Evolutionary conservation across 2,329 filamentous ascomycete genomes (phyloP).

Genomic region (Ophiocordyceps unilateralis): DNA sequence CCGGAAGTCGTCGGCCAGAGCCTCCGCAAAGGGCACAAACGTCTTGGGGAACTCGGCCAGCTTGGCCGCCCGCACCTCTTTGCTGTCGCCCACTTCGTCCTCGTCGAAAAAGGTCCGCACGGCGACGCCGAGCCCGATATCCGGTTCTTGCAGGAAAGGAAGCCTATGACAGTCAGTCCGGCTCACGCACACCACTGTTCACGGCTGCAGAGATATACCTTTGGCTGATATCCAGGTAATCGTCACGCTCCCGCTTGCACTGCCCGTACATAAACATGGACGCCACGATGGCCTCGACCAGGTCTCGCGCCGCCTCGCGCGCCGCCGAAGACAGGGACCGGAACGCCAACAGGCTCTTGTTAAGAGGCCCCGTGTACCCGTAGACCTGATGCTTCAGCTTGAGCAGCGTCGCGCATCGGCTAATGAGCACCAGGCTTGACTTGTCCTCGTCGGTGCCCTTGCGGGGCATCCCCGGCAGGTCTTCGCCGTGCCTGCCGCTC

Average conservation of each 20-base stretch:
- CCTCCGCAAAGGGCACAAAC: slow-evolving; percentile 40
- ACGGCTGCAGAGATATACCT: slow-evolving; percentile 21
- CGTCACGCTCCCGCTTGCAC: slow-evolving; percentile 50
- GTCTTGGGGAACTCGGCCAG: slow-evolving; percentile 31
- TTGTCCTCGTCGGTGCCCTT: slow-evolving; percentile 55
- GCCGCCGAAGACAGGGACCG: slow-evolving; percentile 69
- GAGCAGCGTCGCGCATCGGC: slow-evolving; percentile 68
- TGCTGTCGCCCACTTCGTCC: slow-evolving; percentile 39
- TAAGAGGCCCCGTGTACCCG: slow-evolving; percentile 87
- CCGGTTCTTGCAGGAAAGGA: slow-evolving; percentile 52
- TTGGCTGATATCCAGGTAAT: slow-evolving; percentile 52
- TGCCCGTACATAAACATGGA: slow-evolving; percentile 71
- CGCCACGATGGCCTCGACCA: slow-evolving; percentile 67
- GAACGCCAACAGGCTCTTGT: slow-evolving; percentile 75
- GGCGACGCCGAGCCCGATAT: slow-evolving; percentile 62
- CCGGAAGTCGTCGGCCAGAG: slow-evolving; percentile 42
- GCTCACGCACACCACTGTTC: neutral
- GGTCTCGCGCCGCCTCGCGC: slow-evolving; percentile 60
- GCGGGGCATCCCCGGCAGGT: slow-evolving; percentile 36
- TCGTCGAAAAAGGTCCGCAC: slow-evolving; percentile 68
- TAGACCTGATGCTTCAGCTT: slow-evolving; percentile 69
- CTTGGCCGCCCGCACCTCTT: slow-evolving; percentile 25
- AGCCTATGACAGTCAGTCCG: slow-evolving; percentile 24
- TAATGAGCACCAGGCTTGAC: slow-evolving; percentile 62
- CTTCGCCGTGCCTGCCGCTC: slow-evolving; percentile 46